Conservation (phyloP, 108 stramenopile species). For the Fragilaria radians region DNA sequence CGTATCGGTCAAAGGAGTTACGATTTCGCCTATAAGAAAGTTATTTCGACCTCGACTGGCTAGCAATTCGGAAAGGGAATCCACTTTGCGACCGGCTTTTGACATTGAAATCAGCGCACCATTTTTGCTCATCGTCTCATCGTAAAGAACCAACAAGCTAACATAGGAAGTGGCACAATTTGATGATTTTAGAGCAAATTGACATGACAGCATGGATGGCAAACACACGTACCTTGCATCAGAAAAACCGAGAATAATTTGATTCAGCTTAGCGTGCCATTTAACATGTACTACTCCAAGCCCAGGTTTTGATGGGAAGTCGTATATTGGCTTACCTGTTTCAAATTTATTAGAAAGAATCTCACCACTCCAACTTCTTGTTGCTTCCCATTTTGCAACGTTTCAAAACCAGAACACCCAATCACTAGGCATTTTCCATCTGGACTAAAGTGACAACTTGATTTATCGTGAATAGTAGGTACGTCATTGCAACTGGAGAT, state of each 20-base stretch:
- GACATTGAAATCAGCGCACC: conserved; percentile 55
- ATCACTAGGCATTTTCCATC: conserved; percentile 54
- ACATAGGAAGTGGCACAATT: too few species aligned
- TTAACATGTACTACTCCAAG: conserved; percentile 27
- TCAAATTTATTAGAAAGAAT: conserved; percentile 2
- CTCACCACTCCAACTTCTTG: conserved; percentile 7
- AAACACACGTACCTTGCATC: conserved; percentile 35
- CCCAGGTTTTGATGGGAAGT: not conserved
- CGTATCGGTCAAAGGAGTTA: conserved; percentile 11
- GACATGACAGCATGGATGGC: too few species aligned
- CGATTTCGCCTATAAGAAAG: conserved; percentile 23
- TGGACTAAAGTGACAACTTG: conserved; percentile 62
- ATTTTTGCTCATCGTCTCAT: conserved; percentile 45
- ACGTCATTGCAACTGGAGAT: conserved; percentile 36
- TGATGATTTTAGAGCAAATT: too few species aligned
- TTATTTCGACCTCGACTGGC: conserved; percentile 54
- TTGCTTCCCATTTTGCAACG: conserved; percentile 3
- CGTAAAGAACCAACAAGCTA: conserved; percentile 51
- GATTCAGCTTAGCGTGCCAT: conserved; percentile 81
- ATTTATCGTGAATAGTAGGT: conserved; percentile 31
- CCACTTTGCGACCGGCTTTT: conserved; percentile 34
- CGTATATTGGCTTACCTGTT: not conserved
- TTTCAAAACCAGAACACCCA: conserved; percentile 42
- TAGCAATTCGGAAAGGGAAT: conserved; percentile 67
- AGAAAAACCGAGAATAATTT: conserved; percentile 64